These are phyloP conservation scores for Porogramme epimiltina DNA, from an alignment of 1,284 basidiomycete genomes.

Conservation along the genomic window DNA sequence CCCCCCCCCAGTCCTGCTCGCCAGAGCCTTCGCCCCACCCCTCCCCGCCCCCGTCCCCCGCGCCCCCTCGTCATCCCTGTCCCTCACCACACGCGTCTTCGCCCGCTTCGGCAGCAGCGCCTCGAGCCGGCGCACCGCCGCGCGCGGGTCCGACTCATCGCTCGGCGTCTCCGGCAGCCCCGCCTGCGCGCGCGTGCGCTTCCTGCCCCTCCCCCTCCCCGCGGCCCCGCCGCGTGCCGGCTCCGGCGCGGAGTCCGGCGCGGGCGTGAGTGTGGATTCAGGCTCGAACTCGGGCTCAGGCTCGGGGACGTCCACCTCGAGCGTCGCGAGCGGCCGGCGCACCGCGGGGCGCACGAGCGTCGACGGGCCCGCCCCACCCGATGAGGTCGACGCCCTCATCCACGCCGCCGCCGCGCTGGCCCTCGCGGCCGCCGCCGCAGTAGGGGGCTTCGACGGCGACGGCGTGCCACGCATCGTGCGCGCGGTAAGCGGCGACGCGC, in stretches of 20 bases:
- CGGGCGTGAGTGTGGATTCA: background rate
- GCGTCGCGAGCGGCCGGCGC: slow-evolving; percentile 12
- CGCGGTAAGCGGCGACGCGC: no score
- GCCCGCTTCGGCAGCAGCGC: slow-evolving; percentile 29
- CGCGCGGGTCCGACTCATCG: slow-evolving; percentile 26
- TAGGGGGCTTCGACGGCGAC: slow-evolving; percentile 16
- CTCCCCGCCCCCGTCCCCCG: slow-evolving; percentile 2
- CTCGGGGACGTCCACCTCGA: slow-evolving; percentile 12
- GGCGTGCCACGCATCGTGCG: background rate
- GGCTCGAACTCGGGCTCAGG: background rate
- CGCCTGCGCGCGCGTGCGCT: slow-evolving; percentile 20
- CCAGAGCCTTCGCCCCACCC: slow-evolving; percentile 10
- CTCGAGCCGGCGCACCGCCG: slow-evolving; percentile 26
- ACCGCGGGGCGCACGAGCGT: background rate
- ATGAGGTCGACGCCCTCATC: background rate
- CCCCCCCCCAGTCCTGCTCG: background rate
- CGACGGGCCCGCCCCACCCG: slow-evolving; percentile 3
- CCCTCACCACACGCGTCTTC: slow-evolving; percentile 1
- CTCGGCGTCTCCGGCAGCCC: slow-evolving; percentile 6
- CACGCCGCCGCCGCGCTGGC: background rate
- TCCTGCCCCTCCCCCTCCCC: slow-evolving; percentile 11
- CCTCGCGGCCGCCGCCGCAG: no score
- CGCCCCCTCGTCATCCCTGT: slow-evolving; percentile 1
- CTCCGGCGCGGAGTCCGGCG: background rate
- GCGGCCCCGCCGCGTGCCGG: background rate